A percentile compares a stretch with the other conserved stretches of the same genome.
Evolutionary conservation across 2,329 filamentous ascomycete genomes (phyloP).

Genomic region (Gyromitra esculenta): DNA sequence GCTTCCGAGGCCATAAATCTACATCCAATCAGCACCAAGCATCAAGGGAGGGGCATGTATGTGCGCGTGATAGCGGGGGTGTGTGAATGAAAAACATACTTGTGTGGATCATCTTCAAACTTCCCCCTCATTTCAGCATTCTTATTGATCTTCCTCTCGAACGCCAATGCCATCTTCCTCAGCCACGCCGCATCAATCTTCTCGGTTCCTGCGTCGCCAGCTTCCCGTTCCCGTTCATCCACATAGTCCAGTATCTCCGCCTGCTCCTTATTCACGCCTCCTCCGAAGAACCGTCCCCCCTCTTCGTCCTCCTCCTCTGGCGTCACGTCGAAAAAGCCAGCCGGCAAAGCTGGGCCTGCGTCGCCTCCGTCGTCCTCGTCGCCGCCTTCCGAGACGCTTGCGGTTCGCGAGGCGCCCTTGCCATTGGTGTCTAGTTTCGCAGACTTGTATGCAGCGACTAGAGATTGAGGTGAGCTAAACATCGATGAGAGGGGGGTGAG

Average conservation of each 20-base stretch:
- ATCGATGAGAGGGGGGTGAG: slow-evolving; percentile 13
- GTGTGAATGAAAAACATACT: slow-evolving; percentile 63
- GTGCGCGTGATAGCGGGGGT: background rate
- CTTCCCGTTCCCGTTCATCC: slow-evolving; percentile 71
- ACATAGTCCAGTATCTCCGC: slow-evolving; percentile 88
- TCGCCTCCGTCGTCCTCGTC: slow-evolving; percentile 62
- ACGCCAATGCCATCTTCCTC: slow-evolving; percentile 78
- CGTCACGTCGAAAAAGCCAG: slow-evolving; percentile 67
- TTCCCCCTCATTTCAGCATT: slow-evolving; percentile 90
- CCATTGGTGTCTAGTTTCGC: slow-evolving; percentile 66
- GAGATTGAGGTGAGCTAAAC: slow-evolving; percentile 42
- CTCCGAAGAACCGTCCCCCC: slow-evolving; percentile 94
- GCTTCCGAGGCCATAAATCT: slow-evolving; percentile 72
- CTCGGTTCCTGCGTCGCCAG: slow-evolving; percentile 68
- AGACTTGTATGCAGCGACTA: slow-evolving; percentile 68
- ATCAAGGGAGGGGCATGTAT: background rate
- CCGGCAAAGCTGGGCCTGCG: slow-evolving; percentile 66
- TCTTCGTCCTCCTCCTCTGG: slow-evolving; percentile 77
- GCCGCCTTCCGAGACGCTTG: slow-evolving; percentile 62
- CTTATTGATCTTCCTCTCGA: slow-evolving; percentile 89
- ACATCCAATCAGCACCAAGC: slow-evolving; percentile 27
- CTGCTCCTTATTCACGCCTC: slow-evolving; percentile 83
- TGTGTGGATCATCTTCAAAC: slow-evolving; percentile 80
- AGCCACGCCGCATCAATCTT: slow-evolving; percentile 87
- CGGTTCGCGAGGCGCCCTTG: slow-evolving; percentile 59